phyloP scores from a whole-genome alignment of 2,329 filamentous ascomycete species.

The Monilinia laxa region DNA sequence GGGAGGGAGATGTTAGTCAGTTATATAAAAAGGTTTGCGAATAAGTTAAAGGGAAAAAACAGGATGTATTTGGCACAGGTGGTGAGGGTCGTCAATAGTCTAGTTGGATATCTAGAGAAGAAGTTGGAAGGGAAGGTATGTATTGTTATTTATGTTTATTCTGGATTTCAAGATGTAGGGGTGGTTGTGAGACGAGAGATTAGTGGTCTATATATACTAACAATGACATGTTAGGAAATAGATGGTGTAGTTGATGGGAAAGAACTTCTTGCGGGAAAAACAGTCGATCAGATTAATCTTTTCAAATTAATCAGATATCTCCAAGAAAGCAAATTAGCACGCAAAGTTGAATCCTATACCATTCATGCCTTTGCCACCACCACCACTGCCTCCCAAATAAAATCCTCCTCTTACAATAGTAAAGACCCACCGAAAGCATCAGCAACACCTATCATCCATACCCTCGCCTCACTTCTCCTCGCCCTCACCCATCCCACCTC shows the following conservation, averaged over 20 bases:
- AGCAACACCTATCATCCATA: conserved; percentile 43
- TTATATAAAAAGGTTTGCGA: conserved; percentile 86
- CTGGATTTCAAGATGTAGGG: not conserved
- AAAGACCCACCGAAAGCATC: conserved; percentile 21
- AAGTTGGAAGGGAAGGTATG: conserved; percentile 51
- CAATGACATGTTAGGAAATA: conserved; percentile 40
- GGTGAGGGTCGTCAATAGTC: conserved; percentile 76
- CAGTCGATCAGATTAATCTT: conserved; percentile 92
- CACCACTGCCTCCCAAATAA: conserved; percentile 30
- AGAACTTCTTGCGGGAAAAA: conserved; percentile 75
- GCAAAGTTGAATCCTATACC: conserved; percentile 90
- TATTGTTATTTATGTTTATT: too few relatives aligned
- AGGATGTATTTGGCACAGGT: conserved; percentile 87
- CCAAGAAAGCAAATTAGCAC: conserved; percentile 85
- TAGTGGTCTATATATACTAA: not conserved
- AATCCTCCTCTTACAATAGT: conserved; percentile 18
- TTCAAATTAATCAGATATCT: conserved; percentile 86
- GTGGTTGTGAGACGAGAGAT: not conserved
- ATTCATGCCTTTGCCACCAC: conserved; percentile 49
- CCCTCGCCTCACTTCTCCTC: conserved; percentile 68
- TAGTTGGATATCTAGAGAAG: conserved; percentile 65
- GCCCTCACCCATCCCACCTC: conserved; percentile 83
- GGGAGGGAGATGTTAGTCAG: conserved; percentile 73
- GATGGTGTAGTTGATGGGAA: conserved; percentile 71
- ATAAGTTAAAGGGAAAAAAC: conserved; percentile 85